Evolutionary conservation across 2,329 filamentous ascomycete genomes (phyloP).

Genomic region (Aspergillus puulaauensis): DNA sequence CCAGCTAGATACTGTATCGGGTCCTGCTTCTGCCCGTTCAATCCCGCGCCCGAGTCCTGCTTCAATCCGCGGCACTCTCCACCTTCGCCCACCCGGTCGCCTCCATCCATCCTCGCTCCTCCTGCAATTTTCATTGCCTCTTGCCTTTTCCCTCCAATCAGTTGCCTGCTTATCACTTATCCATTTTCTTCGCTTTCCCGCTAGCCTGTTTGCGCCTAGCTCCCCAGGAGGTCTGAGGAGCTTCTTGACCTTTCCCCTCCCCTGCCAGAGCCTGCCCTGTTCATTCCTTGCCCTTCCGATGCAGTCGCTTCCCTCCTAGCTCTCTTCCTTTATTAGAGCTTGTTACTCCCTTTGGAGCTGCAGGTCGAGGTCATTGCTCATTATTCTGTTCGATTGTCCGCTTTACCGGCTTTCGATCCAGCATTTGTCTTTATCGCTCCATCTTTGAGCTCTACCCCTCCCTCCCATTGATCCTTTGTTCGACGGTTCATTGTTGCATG

Average conservation of each 20-base stretch:
- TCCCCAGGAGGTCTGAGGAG: constrained; percentile 6
- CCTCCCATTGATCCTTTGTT: constrained; percentile 2
- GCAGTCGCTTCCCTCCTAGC: constrained; percentile 4
- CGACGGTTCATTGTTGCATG: constrained; percentile 3
- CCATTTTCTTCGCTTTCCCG: constrained; percentile 10
- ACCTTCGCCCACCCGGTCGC: constrained; percentile 8
- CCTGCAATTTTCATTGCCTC: constrained; percentile 10
- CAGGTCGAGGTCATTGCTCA: constrained; percentile 10
- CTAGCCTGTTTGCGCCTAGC: constrained; percentile 11
- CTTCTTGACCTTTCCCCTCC: constrained; percentile 14
- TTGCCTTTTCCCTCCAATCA: constrained; percentile 15
- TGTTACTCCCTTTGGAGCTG: constrained; percentile 13
- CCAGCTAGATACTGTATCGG: not conserved
- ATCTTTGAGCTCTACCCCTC: constrained; percentile 1
- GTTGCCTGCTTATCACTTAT: constrained; percentile 16
- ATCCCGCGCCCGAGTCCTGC: constrained; percentile 2
- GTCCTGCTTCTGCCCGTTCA: not conserved
- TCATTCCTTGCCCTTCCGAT: constrained; percentile 11
- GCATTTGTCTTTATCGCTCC: constrained; percentile 1
- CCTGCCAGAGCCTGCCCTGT: constrained; percentile 8
- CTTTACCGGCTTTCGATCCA: not conserved
- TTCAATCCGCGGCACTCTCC: not conserved
- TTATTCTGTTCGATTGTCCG: constrained; percentile 1
- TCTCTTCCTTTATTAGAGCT: constrained; percentile 8
- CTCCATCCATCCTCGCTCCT: constrained; percentile 7